phyloP scores from a whole-genome alignment of 2,329 filamentous ascomycete genomes.

The Diaporthe australafricana region DNA sequence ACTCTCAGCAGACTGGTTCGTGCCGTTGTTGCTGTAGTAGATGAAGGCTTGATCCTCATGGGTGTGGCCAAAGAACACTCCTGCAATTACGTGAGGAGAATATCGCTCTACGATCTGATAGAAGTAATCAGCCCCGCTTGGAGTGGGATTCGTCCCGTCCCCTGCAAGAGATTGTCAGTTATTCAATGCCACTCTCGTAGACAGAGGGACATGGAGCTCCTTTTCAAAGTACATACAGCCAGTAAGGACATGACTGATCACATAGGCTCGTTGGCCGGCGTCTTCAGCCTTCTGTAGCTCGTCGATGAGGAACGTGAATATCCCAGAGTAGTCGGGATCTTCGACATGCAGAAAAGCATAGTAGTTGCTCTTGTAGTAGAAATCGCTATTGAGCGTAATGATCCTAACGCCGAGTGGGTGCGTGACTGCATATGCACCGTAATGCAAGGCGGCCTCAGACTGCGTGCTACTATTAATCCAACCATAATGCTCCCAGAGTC shows the following conservation, averaged over 20 bases:
- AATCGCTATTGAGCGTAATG: constrained; percentile 59
- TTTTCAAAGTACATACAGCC: constrained; percentile 54
- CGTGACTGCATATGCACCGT: constrained; percentile 66
- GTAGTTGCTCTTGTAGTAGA: constrained; percentile 59
- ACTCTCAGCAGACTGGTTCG: constrained; percentile 54
- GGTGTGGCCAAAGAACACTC: constrained; percentile 55
- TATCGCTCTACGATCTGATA: constrained; percentile 55
- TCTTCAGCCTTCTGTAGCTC: constrained; percentile 57
- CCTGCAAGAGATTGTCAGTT: background rate
- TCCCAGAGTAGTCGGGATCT: constrained; percentile 53
- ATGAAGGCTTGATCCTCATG: constrained; percentile 58
- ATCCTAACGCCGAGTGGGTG: constrained; percentile 61
- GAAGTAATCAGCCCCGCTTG: constrained; percentile 55
- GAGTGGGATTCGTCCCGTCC: constrained; percentile 64
- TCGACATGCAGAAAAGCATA: constrained; percentile 53
- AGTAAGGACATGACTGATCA: constrained; percentile 60
- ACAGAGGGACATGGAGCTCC: no score
- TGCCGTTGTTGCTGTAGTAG: constrained; percentile 58
- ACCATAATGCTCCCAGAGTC: constrained; percentile 65
- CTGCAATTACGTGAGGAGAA: constrained; percentile 56
- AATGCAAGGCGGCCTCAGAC: constrained; percentile 61
- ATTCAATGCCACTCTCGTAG: background rate
- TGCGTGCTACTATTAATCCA: constrained; percentile 62
- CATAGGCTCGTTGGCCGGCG: constrained; percentile 53
- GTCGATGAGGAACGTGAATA: constrained; percentile 55